A percentile compares a stretch with the other conserved stretches of the same genome.
Evolutionary conservation across 495 filamentous ascomycete genomes (phyloP).

Genomic region (Echria macrotheca): DNA sequence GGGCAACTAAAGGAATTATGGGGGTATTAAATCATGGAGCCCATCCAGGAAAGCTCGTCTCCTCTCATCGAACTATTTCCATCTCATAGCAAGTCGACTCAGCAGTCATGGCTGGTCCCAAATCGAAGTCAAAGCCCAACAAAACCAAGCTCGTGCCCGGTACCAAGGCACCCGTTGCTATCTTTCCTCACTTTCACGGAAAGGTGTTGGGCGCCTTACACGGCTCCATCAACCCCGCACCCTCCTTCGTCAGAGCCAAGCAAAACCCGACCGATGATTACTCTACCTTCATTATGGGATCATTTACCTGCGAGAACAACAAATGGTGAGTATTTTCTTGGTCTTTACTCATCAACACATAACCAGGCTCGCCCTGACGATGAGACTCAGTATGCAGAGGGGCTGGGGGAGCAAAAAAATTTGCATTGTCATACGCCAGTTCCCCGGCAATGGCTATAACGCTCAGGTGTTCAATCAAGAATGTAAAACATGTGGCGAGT

Average conservation of each 20-base stretch:
- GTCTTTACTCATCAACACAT: not conserved
- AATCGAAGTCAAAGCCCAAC: not conserved
- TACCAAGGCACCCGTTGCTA: not conserved
- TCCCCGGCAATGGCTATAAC: constrained; percentile 22
- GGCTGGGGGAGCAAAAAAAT: constrained; percentile 31
- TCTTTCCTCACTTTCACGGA: not conserved
- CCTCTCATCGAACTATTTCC: not conserved
- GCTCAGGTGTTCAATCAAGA: constrained; percentile 26
- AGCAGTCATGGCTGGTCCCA: not conserved
- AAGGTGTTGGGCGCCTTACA: not conserved
- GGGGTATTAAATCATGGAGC: not conserved
- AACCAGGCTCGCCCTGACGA: not conserved
- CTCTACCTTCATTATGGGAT: not conserved
- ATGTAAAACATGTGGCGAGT: constrained; percentile 18
- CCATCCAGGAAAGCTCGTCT: not conserved
- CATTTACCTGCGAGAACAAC: not conserved
- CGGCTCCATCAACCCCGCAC: not conserved
- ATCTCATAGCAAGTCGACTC: not conserved
- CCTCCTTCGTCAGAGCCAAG: not conserved
- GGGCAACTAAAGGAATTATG: no score
- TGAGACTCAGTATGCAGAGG: constrained; percentile 14
- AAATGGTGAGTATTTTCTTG: not conserved
- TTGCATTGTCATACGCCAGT: constrained; percentile 22
- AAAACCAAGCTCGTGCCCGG: not conserved
- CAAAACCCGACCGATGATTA: not conserved